These are phyloP conservation scores for Camelina sativa DNA, from an alignment of 345 rosid genomes.

Conservation along the genomic window DNA sequence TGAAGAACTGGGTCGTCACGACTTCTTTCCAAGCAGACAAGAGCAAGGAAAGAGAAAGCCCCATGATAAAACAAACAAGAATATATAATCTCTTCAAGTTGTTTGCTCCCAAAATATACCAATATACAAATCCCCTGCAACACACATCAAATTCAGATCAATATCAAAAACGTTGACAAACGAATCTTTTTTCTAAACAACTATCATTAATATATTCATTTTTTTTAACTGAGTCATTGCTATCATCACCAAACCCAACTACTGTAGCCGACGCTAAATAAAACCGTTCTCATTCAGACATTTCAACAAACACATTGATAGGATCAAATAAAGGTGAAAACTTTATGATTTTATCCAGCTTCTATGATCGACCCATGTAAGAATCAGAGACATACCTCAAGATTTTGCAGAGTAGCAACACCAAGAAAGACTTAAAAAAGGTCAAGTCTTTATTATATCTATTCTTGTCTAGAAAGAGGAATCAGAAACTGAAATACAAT, in stretches of 20 bases:
- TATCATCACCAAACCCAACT: conserved; percentile 33
- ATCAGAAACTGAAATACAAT: background rate
- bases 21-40: conserved; percentile 53
- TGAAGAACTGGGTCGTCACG: conserved; percentile 37
- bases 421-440: conserved; percentile 14
- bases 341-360: background rate
- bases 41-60: conserved; percentile 54
- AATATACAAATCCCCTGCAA: conserved; percentile 29
- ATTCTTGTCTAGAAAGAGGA: conserved; percentile 3
- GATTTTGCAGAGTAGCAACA: conserved; percentile 21
- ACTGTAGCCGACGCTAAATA: conserved; percentile 13
- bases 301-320: conserved; percentile 25
- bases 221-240: conserved; percentile 24
- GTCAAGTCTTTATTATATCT: conserved; percentile 7
- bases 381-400: conserved; percentile 31
- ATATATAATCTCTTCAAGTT: conserved; percentile 19
- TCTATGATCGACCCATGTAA: background rate
- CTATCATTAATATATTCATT: conserved; percentile 34
- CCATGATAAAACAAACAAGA: conserved; percentile 46
- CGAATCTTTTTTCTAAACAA: conserved; percentile 35
- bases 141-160: conserved; percentile 27
- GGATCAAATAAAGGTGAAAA: background rate
- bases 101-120: conserved; percentile 8
- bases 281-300: conserved; percentile 18
- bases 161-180: conserved; percentile 26